Base-by-base conservation (phyloP, 108 stramenopile species). In the Nannochloropsis gaditana region DNA sequence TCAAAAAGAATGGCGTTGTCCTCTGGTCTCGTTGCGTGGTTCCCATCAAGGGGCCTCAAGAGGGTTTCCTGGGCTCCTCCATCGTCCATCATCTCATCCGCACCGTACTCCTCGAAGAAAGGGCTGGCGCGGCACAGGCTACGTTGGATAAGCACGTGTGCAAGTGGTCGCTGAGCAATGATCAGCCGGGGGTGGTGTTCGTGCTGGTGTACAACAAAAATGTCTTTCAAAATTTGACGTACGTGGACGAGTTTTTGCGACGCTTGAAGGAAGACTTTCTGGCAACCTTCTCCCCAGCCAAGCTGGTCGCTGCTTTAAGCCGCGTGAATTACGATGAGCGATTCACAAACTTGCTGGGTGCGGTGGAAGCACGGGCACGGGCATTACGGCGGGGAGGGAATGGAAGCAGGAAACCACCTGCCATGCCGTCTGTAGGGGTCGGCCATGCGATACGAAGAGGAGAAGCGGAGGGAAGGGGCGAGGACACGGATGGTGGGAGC, bases 101-200 rank as follows among this genome's bases (percentile, higher is more conserved):
- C 80, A 86, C 87, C 19, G 89, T 91, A 9, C 91, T 91, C 42
- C 89, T 91, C 5, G 91, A 91, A 82, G 87, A 91, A 81, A 91
- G 83, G 82, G 89, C 81, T 9, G 90, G 90, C 80, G 44, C 79
- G 21, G 84, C 84, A 21, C n/a, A 86, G 43, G 42, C 82, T 9
- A 80, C 85, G 2, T 83, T 80, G 11, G 84, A 89, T 59, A 86
- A 83, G 86, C 43, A 88, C 81, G 85, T 87, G 6, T 85, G 84
- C 45, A 83, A 82, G 86, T 87, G 44, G 43, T 84, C 43, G 43
- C 42, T 43, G 82, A 82, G 45, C 43, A 47, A 42, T 79, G 80
- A 91, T 47, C 82, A 88, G 86, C 44, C 88, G 10, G 89, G 85
- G 42, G n/a, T 91, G 82, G 90, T 90, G 15, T 87, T 89, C 9